Evolutionary conservation across 768 basidiomycete genomes (phyloP).

Genomic region (Strobilomyces echinocephalus): DNA sequence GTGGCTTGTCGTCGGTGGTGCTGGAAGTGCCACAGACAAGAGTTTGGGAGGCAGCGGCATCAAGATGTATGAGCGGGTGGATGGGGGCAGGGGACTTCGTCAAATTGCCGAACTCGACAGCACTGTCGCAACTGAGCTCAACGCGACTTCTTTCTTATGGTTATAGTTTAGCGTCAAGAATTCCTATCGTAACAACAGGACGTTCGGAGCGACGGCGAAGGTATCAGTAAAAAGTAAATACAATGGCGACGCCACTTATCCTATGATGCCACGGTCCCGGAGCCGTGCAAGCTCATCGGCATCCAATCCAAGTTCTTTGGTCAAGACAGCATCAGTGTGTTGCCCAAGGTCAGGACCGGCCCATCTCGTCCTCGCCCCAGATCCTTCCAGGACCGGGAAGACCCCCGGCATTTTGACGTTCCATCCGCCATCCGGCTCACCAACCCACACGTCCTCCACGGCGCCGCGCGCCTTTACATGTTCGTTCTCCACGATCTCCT

Average conservation of each 20-base stretch:
- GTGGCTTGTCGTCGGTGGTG: constrained; percentile 65
- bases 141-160: constrained; percentile 38
- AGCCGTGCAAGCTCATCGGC: constrained; percentile 36
- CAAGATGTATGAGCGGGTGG: constrained; percentile 63
- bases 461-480: constrained; percentile 52
- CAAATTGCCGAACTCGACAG: constrained; percentile 43
- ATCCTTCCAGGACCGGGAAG: constrained; percentile 59
- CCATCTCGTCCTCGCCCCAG: constrained; percentile 56
- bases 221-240: background rate
- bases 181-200: background rate
- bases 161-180: constrained; percentile 1
- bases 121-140: constrained; percentile 32
- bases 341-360: constrained; percentile 65
- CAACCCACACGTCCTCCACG: constrained; percentile 56
- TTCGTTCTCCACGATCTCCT: constrained; percentile 56
- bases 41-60: constrained; percentile 62
- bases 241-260: background rate
- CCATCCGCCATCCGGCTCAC: constrained; percentile 43
- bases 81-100: constrained; percentile 53
- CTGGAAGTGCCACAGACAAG: constrained; percentile 41
- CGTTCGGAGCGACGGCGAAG: background rate
- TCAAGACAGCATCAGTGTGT: constrained; percentile 51
- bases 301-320: constrained; percentile 38
- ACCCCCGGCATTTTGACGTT: constrained; percentile 64
- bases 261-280: constrained; percentile 40